Evolutionary conservation across 768 basidiomycete genomes (phyloP).

Genomic region (Amanita pseudoporphyria): DNA sequence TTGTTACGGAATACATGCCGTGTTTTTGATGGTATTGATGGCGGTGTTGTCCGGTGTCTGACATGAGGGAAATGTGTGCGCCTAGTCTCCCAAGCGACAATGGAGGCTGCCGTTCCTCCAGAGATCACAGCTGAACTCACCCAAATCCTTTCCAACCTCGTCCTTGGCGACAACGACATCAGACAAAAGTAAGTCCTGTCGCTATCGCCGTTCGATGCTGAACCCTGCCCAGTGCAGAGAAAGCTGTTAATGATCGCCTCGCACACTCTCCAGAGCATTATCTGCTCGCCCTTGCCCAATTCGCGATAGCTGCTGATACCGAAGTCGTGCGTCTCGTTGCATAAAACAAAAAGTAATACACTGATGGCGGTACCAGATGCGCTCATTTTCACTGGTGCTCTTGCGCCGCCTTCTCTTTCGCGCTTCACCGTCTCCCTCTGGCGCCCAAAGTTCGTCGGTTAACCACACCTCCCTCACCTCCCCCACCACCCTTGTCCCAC

Average conservation of each 20-base stretch:
- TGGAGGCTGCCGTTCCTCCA: conserved; percentile 45
- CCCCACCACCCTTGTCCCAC: too few relatives aligned
- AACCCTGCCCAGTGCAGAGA: conserved; percentile 49
- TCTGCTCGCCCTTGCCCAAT: conserved; percentile 69
- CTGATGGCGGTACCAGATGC: conserved; percentile 59
- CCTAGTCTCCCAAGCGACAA: conserved; percentile 14
- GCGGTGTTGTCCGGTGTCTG: too few relatives aligned
- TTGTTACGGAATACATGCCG: too few relatives aligned
- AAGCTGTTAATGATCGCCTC: conserved; percentile 72
- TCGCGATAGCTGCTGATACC: conserved; percentile 66
- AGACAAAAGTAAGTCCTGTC: conserved; percentile 46
- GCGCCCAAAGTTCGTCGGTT: conserved; percentile 3
- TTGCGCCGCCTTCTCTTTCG: conserved; percentile 74
- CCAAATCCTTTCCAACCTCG: conserved; percentile 78
- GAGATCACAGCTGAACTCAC: conserved; percentile 71
- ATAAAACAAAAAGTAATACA: conserved; percentile 29
- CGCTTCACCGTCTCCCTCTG: conserved; percentile 26
- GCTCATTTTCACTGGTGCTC: conserved; percentile 75
- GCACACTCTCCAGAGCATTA: conserved; percentile 76
- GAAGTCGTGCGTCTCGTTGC: conserved; percentile 39
- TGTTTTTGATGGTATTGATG: background rate
- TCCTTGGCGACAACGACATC: conserved; percentile 77
- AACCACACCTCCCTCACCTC: too few relatives aligned
- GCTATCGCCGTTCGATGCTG: background rate
- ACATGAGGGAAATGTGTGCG: background rate